A percentile compares a stretch with the other conserved stretches of the same genome.
Conservation (phyloP, 1,284 basidiomycete genomes). For the Fomitopsis betulina region DNA sequence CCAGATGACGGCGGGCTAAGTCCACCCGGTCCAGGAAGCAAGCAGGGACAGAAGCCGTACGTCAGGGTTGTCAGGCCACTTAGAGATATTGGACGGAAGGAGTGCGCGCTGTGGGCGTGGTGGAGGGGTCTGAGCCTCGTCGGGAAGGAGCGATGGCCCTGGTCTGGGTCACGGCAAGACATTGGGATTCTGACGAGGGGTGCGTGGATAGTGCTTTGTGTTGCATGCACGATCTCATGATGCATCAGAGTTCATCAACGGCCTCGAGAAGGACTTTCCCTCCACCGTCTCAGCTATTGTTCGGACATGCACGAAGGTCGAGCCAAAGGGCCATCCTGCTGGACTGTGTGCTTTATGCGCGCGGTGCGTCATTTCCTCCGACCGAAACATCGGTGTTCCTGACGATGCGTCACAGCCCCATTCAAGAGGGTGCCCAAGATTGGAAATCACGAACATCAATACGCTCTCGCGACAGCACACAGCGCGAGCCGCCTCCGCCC, state of each 20-base stretch:
- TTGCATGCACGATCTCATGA: neutral
- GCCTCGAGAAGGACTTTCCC: conserved; percentile 79
- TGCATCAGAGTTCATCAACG: conserved; percentile 71
- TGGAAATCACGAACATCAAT: conserved; percentile 23
- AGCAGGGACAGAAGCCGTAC: conserved; percentile 10
- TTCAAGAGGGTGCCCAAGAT: conserved; percentile 16
- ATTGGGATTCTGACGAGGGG: conserved; percentile 75
- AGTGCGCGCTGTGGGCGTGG: conserved; percentile 76
- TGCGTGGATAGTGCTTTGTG: conserved; percentile 22
- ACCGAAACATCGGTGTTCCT: neutral
- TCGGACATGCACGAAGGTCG: conserved; percentile 79
- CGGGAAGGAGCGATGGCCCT: conserved; percentile 43
- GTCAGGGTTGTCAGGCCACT: conserved; percentile 70
- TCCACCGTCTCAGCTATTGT: conserved; percentile 88
- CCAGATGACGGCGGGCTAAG: conserved; percentile 12
- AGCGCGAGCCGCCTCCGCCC: neutral
- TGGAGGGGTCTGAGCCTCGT: conserved; percentile 55
- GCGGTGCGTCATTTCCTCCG: conserved; percentile 43
- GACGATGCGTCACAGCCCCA: conserved; percentile 7
- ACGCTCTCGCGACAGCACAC: conserved; percentile 4
- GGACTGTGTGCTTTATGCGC: conserved; percentile 67
- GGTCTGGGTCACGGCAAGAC: conserved; percentile 49
- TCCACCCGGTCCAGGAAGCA: neutral
- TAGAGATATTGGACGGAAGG: conserved; percentile 76
- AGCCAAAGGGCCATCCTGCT: conserved; percentile 56